phyloP scores from a whole-genome alignment of 148 eudicot genomes.

The Camellia lanceoleosa region DNA sequence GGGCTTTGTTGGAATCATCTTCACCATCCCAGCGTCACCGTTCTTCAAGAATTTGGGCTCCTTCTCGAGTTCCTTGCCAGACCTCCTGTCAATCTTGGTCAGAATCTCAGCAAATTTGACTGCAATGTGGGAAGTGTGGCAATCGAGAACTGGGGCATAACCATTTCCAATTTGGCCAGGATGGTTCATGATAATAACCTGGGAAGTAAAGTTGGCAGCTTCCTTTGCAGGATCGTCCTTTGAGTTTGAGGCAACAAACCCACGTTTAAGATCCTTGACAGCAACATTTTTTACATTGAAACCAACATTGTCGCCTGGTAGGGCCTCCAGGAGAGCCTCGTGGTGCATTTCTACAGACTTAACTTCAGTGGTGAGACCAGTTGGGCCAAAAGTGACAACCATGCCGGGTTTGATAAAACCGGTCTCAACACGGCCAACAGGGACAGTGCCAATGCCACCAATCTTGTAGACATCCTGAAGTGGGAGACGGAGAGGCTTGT shows the following conservation, averaged over 20 bases:
- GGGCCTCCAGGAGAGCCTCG: conserved; percentile 23
- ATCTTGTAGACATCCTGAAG: conserved; percentile 31
- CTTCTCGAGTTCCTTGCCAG: conserved; percentile 31
- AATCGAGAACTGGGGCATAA: conserved; percentile 28
- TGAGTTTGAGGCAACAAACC: conserved; percentile 28
- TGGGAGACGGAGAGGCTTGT: conserved; percentile 33
- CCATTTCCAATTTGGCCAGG: conserved; percentile 30
- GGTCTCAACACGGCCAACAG: conserved; percentile 30
- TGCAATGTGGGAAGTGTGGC: conserved; percentile 31
- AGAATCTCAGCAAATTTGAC: conserved; percentile 29
- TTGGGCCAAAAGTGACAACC: conserved; percentile 27
- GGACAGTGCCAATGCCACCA: conserved; percentile 28
- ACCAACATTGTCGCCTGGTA: conserved; percentile 29
- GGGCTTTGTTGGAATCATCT: conserved; percentile 33
- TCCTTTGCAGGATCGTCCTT: conserved; percentile 31
- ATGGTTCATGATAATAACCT: conserved; percentile 29
- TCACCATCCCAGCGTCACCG: conserved; percentile 30
- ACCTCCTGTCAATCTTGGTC: conserved; percentile 33
- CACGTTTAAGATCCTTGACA: conserved; percentile 29
- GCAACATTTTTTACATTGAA: conserved; percentile 31
- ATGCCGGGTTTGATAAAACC: conserved; percentile 21
- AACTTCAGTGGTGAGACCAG: conserved; percentile 25
- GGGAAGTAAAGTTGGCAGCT: conserved; percentile 27
- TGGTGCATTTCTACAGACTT: conserved; percentile 31
- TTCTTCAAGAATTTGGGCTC: conserved; percentile 29